Evolutionary conservation across 2,329 filamentous ascomycete species (phyloP), one percentile per base, ranked within the genome.

Genomic region (Exophiala sp.): DNA sequence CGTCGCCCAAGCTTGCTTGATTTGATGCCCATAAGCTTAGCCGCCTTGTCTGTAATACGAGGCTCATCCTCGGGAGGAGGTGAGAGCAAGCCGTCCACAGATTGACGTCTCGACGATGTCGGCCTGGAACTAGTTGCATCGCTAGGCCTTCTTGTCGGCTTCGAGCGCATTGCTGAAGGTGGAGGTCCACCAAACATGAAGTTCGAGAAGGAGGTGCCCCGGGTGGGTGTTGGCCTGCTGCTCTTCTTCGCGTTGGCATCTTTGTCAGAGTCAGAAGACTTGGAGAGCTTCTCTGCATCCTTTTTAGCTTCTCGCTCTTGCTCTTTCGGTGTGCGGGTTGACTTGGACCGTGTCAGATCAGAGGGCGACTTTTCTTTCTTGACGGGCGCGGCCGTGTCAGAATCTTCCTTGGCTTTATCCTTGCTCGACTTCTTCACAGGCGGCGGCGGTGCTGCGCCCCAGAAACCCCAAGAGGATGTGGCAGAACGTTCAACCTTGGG

Each of bases 221-320:
- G 81, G 61, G 75, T 71, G 35, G 82, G 72, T 58, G 81, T 83
- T 9, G 78, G 75, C 3, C 78, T 70, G 35, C 80, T 78, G 55
- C 75, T 72, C 34, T 73, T 72, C n/a, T 65, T 69, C 52, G 69
- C 69, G 66, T 78, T 80, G 47, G 81, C 79, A 50, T 81, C 80
- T 67, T 85, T 87, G 62, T 91, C 90, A 16, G 88, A 91, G 10
- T 80, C 79, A 16, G 88, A 91, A 40, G 84, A 88, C 64, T 84
- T 88, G 0, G 84, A 86, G 10, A 80, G 66, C 66, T 80, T 84
- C 54, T 85, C 83, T 10, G 57, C 61, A 47, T 75, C 78, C 52
- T 76, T 75, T 58, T 87, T 85, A 2, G 64, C 62, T 44, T 85
- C 83, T n/a, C 44, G 54, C 50, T 65, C 72, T 58, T 76, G 76